phyloP scores from a whole-genome alignment of 2,329 filamentous ascomycete species.

The Colletotrichum truncatum region DNA sequence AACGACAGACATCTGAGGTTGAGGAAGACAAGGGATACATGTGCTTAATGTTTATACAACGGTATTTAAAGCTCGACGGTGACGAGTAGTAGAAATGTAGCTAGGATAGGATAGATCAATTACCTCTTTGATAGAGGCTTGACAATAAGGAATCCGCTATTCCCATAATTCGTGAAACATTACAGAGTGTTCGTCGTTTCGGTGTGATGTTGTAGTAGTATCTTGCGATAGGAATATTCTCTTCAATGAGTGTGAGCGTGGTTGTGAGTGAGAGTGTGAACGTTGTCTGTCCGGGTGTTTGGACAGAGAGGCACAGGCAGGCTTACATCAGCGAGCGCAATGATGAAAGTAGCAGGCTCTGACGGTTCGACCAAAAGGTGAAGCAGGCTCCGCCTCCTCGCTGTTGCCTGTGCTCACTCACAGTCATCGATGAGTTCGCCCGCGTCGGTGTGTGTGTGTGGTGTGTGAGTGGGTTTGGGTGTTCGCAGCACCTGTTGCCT shows the following conservation, averaged over 20 bases:
- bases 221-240: too few species aligned
- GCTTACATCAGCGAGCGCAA: neutral
- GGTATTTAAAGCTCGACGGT: neutral
- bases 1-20: neutral
- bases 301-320: neutral
- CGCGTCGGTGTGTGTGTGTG: neutral
- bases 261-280: too few species aligned
- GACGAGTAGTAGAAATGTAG: neutral
- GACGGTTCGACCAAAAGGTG: neutral
- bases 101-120: neutral
- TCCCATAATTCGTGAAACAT: too few species aligned
- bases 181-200: too few species aligned
- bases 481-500: neutral
- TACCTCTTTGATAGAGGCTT: neutral
- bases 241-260: too few species aligned
- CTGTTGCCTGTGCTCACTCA: neutral
- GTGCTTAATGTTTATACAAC: constrained; percentile 15
- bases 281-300: neutral
- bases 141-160: too few species aligned
- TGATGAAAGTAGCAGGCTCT: neutral
- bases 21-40: neutral
- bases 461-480: neutral
- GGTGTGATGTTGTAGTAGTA: too few species aligned
- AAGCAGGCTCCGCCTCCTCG: neutral
- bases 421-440: neutral